These are phyloP conservation scores for Beverwykella pulmonaria DNA, from an alignment of 495 filamentous ascomycete species.

Conservation along the genomic window DNA sequence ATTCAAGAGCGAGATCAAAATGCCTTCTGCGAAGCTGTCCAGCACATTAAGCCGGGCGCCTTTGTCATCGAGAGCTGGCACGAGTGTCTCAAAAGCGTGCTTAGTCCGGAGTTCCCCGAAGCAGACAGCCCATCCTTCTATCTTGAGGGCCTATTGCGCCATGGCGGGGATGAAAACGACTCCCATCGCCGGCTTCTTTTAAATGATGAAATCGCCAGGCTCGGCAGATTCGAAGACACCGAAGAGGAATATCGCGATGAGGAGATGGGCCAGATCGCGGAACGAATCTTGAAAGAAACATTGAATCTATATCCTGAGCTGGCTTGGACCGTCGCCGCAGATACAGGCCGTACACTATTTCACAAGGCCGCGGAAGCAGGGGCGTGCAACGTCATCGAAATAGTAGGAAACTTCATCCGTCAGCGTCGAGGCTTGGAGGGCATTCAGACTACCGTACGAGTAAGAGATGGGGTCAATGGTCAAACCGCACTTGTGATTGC, in stretches of 20 bases:
- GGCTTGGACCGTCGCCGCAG: background rate
- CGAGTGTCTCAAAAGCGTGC: background rate
- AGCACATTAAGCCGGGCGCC: background rate
- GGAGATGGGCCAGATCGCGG: background rate
- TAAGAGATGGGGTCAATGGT: background rate
- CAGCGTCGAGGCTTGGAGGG: background rate
- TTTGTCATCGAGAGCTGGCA: constrained; percentile 6
- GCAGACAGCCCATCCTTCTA: background rate
- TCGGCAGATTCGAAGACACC: background rate
- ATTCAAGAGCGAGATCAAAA: background rate
- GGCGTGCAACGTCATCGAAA: background rate
- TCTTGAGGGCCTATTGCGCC: background rate
- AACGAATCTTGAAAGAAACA: background rate
- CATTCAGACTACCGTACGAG: background rate
- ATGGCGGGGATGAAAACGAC: constrained; percentile 1
- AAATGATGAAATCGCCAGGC: constrained; percentile 1
- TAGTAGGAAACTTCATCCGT: background rate
- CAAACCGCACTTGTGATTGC: constrained; percentile 5
- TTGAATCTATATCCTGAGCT: background rate
- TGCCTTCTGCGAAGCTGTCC: background rate
- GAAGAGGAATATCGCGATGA: background rate
- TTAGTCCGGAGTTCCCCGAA: background rate
- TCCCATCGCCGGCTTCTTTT: background rate
- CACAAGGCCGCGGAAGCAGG: background rate
- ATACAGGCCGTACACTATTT: background rate